Evolutionary conservation across 2,329 filamentous ascomycete species (phyloP).

Genomic region (Fusarium nygamai): DNA sequence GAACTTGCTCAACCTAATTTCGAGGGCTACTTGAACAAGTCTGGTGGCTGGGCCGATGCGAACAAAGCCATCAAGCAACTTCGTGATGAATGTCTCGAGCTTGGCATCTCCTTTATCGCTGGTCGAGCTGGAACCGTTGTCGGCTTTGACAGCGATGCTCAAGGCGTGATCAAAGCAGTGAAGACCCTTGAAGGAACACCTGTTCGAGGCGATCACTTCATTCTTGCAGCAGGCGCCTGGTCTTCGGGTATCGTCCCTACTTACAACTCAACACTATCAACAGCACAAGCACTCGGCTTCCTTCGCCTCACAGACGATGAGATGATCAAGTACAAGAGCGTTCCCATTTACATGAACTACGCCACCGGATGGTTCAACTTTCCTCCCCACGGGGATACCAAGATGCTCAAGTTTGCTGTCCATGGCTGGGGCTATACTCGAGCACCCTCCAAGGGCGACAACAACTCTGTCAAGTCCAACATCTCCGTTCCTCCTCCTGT

Average conservation of each 20-base stretch:
- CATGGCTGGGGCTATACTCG: conserved; percentile 37
- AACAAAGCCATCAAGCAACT: conserved; percentile 28
- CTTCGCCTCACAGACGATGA: conserved; percentile 25
- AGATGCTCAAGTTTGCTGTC: conserved; percentile 32
- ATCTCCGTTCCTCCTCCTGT: conserved; percentile 13
- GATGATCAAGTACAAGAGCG: conserved; percentile 17
- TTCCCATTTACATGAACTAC: conserved; percentile 36
- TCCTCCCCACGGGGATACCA: conserved; percentile 29
- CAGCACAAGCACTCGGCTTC: conserved; percentile 28
- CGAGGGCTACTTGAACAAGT: conserved; percentile 21
- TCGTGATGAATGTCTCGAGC: conserved; percentile 24
- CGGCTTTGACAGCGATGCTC: conserved; percentile 1
- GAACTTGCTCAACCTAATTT: conserved; percentile 19
- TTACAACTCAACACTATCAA: conserved; percentile 28
- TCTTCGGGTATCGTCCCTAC: conserved; percentile 2
- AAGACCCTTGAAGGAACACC: neutral
- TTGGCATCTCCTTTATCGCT: conserved; percentile 23
- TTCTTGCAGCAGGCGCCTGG: conserved; percentile 31
- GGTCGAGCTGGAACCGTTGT: conserved; percentile 23
- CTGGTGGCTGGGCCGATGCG: conserved; percentile 33
- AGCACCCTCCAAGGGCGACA: neutral
- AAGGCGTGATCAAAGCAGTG: neutral
- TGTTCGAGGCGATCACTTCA: conserved; percentile 15
- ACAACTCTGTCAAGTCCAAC: neutral
- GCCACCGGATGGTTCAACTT: conserved; percentile 39